Evolutionary conservation across 139 green algal species (phyloP).

Genomic region (Yamagishiella unicocca): DNA sequence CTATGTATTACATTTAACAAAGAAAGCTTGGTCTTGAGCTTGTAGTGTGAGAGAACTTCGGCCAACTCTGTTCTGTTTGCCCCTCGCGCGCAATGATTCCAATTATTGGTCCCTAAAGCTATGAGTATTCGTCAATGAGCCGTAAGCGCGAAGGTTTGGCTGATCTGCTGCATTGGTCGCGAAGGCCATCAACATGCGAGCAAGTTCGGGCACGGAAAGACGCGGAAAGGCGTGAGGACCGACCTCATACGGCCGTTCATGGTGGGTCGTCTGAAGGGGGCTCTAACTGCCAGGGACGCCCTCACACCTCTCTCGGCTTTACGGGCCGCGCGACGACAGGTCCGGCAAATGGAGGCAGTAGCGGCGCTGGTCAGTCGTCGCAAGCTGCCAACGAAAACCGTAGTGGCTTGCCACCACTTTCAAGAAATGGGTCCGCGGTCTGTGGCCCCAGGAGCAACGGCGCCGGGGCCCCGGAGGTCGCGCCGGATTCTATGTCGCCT

Average conservation of each 20-base stretch:
- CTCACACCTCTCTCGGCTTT: neutral
- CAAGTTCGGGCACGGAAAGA: neutral
- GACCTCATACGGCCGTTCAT: neutral
- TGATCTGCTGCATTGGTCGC: slow-evolving; percentile 19
- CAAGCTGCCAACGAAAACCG: neutral
- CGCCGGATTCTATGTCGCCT: neutral
- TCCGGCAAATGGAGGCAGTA: neutral
- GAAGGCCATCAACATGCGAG: slow-evolving; percentile 32
- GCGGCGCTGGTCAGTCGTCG: neutral
- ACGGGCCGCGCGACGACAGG: neutral
- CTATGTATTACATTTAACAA: too few relatives aligned
- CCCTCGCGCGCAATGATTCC: too few relatives aligned
- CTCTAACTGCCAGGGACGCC: neutral
- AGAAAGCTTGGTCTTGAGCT: too few relatives aligned
- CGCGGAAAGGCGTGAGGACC: neutral
- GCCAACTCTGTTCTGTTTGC: too few relatives aligned
- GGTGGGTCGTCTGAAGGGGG: neutral
- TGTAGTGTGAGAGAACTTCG: too few relatives aligned
- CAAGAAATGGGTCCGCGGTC: neutral
- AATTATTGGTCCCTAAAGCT: too few relatives aligned
- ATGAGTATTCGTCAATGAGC: slow-evolving; percentile 25
- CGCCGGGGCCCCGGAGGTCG: neutral
- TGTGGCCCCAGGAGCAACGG: neutral
- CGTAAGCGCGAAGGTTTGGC: slow-evolving; percentile 7
- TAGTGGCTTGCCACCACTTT: slow-evolving; percentile 23